Percentiles rank a stretch among this genome's conserved stretches.
These are phyloP conservation scores for Auricularia heimuer DNA, from an alignment of 768 basidiomycete species.

Conservation along the genomic window DNA sequence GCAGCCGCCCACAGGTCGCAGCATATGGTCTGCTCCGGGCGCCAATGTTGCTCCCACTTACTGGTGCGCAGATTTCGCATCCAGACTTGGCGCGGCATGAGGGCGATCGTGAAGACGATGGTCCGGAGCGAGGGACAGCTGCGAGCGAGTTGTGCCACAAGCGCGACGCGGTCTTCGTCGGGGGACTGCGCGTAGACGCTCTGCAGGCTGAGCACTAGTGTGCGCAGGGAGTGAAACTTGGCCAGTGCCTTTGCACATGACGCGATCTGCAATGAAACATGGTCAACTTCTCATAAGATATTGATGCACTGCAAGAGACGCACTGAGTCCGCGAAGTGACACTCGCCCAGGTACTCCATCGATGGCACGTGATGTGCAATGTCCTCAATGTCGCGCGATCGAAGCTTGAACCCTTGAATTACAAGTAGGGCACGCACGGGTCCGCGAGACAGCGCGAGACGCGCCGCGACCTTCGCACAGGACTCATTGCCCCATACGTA, in stretches of 20 bases:
- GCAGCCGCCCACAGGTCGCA: background rate
- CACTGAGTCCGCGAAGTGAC: background rate
- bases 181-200: background rate
- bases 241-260: background rate
- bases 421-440: background rate
- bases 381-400: background rate
- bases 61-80: background rate
- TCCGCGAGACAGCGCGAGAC: background rate
- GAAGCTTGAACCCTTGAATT: background rate
- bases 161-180: background rate
- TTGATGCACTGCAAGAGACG: background rate
- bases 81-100: background rate
- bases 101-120: slow-evolving; percentile 1
- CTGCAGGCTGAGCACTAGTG: background rate
- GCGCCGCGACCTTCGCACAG: background rate
- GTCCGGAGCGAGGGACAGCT: background rate
- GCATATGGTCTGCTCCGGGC: background rate
- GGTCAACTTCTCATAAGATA: background rate
- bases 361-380: background rate
- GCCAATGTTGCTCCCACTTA: background rate
- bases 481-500: background rate
- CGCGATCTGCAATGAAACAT: background rate
- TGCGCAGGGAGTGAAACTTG: background rate
- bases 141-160: background rate
- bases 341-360: background rate